These are phyloP conservation scores for Chlorella vulgaris DNA, from an alignment of 139 green algal genomes.

Conservation along the genomic window DNA sequence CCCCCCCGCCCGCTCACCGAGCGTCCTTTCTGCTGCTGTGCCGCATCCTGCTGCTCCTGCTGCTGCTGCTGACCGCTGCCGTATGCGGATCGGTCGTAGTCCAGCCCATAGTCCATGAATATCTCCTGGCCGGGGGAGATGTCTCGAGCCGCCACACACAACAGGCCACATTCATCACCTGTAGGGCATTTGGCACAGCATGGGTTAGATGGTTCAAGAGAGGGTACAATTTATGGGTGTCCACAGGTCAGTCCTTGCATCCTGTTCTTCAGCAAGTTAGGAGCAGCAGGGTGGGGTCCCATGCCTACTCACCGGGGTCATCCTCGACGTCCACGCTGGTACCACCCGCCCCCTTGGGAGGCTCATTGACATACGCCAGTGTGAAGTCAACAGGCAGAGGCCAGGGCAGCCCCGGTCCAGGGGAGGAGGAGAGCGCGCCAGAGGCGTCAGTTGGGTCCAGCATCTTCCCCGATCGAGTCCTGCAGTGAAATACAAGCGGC, in stretches of 20 bases:
- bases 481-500: neutral
- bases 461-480: neutral
- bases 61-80: too few relatives aligned
- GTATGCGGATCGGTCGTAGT: too few relatives aligned
- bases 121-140: slow-evolving; percentile 52
- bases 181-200: too few relatives aligned
- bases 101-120: slow-evolving; percentile 70
- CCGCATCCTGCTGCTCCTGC: too few relatives aligned
- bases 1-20: too few relatives aligned
- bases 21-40: too few relatives aligned
- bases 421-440: slow-evolving; percentile 39
- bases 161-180: slow-evolving; percentile 20
- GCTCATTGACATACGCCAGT: slow-evolving; percentile 64
- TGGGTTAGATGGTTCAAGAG: neutral
- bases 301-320: slow-evolving; percentile 8
- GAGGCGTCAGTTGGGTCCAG: slow-evolving; percentile 61
- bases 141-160: slow-evolving; percentile 42
- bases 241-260: too few relatives aligned
- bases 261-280: too few relatives aligned
- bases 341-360: slow-evolving; percentile 14
- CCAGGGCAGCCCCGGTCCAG: slow-evolving; percentile 54
- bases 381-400: slow-evolving; percentile 41
- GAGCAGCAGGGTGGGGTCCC: neutral
- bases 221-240: neutral
- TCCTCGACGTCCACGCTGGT: slow-evolving; percentile 56